Conservation (phyloP, 2,329 filamentous ascomycete genomes). For the Xylaria sp. region DNA sequence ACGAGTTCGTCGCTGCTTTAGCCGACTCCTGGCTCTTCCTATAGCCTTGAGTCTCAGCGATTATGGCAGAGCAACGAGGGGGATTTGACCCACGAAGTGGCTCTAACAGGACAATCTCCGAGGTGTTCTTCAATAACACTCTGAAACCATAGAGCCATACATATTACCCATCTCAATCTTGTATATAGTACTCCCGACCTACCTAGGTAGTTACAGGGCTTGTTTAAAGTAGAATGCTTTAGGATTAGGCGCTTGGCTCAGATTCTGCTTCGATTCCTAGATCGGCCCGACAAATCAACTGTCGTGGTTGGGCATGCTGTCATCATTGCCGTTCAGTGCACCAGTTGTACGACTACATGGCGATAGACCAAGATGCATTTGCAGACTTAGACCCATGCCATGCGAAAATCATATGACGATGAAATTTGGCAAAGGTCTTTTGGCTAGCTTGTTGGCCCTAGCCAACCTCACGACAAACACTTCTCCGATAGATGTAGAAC, state of each 20-base stretch:
- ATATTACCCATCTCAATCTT: background rate
- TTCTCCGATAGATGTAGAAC: background rate
- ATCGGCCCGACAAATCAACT: background rate
- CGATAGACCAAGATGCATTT: background rate
- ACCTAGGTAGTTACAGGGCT: too few relatives aligned
- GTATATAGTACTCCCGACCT: too few relatives aligned
- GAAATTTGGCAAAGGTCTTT: background rate
- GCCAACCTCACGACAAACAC: background rate
- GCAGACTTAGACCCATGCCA: background rate
- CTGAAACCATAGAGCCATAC: background rate
- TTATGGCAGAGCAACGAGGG: background rate
- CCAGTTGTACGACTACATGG: background rate
- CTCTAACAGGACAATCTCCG: background rate
- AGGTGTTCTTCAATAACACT: background rate
- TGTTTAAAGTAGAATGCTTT: too few relatives aligned
- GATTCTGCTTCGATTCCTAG: background rate
- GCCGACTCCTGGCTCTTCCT: background rate
- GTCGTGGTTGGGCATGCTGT: background rate
- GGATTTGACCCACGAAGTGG: background rate
- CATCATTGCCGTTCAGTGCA: background rate
- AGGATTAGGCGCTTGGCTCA: background rate
- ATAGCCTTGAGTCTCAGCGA: slow-evolving; percentile 2
- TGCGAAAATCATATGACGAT: slow-evolving; percentile 3
- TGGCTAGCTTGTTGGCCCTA: background rate
- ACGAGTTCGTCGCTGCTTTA: background rate